These are phyloP conservation scores for Fusarium sp. DNA, from an alignment of 2,329 filamentous ascomycete genomes.

Conservation along the genomic window DNA sequence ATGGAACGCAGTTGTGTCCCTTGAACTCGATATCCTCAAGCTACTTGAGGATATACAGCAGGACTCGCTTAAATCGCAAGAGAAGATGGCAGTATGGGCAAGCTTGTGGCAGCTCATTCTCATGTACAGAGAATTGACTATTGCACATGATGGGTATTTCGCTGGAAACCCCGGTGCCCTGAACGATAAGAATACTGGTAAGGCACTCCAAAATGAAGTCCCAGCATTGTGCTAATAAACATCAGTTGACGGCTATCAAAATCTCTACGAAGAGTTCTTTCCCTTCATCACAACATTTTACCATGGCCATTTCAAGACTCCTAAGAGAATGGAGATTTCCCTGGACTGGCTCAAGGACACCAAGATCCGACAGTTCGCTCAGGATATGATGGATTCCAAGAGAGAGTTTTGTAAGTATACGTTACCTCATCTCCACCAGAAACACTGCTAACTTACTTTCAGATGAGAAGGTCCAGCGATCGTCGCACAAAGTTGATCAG, in stretches of 20 bases:
- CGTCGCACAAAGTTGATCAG: conserved; percentile 49
- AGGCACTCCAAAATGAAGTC: conserved; percentile 7
- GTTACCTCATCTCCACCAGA: not conserved
- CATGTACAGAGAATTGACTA: conserved; percentile 59
- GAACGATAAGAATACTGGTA: conserved; percentile 44
- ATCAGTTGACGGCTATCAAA: conserved; percentile 42
- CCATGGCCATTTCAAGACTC: conserved; percentile 56
- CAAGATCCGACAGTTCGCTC: conserved; percentile 45
- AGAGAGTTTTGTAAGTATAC: conserved; percentile 52
- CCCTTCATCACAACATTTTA: conserved; percentile 56
- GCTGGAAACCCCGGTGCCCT: conserved; percentile 37
- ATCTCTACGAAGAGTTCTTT: conserved; percentile 51
- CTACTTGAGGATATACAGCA: conserved; percentile 56
- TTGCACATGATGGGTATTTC: conserved; percentile 48
- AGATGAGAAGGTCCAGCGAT: conserved; percentile 51
- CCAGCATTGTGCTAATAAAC: conserved; percentile 20
- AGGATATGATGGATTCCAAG: conserved; percentile 51
- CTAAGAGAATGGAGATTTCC: conserved; percentile 55
- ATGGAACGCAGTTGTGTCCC: conserved; percentile 51
- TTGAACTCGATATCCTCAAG: conserved; percentile 56
- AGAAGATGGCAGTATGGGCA: conserved; percentile 60
- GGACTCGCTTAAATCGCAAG: conserved; percentile 53
- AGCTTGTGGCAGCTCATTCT: conserved; percentile 63
- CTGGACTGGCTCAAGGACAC: conserved; percentile 53
- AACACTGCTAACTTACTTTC: conserved; percentile 31